These are phyloP conservation scores for Aspergillus wentii DNA, from an alignment of 495 filamentous ascomycete species.

Conservation along the genomic window DNA sequence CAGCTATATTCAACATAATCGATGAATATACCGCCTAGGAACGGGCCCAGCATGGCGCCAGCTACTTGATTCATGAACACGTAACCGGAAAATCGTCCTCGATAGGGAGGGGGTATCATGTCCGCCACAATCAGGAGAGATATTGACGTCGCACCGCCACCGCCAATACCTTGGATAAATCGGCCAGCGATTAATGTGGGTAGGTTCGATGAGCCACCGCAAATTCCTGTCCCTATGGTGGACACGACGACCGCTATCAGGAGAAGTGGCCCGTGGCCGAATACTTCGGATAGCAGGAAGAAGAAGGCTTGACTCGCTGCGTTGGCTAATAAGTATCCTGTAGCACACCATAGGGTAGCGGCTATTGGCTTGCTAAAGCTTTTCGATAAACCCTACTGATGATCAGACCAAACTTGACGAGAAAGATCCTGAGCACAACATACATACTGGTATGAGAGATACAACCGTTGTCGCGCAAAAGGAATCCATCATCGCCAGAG, in stretches of 20 bases:
- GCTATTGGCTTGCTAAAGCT: slow-evolving; percentile 21
- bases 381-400: slow-evolving; percentile 22
- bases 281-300: slow-evolving; percentile 35
- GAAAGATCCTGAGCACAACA: slow-evolving; percentile 1
- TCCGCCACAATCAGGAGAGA: slow-evolving; percentile 65
- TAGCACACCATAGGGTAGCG: slow-evolving; percentile 35
- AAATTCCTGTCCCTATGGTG: slow-evolving; percentile 54
- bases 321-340: slow-evolving; percentile 33
- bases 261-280: slow-evolving; percentile 40
- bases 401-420: neutral
- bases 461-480: slow-evolving; percentile 34
- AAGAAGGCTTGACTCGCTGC: slow-evolving; percentile 34
- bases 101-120: slow-evolving; percentile 41
- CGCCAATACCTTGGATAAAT: slow-evolving; percentile 66
- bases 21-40: slow-evolving; percentile 34
- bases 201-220: slow-evolving; percentile 55
- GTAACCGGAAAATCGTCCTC: slow-evolving; percentile 36
- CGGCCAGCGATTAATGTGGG: slow-evolving; percentile 59
- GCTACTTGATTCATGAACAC: slow-evolving; percentile 28
- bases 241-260: slow-evolving; percentile 49
- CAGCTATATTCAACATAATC: slow-evolving; percentile 33
- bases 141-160: slow-evolving; percentile 60
- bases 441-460: slow-evolving; percentile 15
- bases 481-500: slow-evolving; percentile 35
- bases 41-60: slow-evolving; percentile 31